Evolutionary conservation across 352 stramenopile genomes (phyloP).

Genomic region (Phytophthora gonapodyides): DNA sequence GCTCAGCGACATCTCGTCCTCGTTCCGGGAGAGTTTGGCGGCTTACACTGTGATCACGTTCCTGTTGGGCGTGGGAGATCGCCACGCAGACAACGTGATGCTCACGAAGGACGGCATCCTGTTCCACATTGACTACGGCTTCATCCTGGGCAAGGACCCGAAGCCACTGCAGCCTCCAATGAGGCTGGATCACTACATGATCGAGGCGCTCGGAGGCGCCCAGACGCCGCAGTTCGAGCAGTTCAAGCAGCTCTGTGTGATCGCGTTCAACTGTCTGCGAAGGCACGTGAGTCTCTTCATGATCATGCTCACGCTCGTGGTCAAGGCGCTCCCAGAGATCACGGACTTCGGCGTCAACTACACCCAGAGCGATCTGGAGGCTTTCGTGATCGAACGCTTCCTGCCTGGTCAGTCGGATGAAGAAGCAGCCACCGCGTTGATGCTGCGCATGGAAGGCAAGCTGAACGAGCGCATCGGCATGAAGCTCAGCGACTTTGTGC

Average conservation of each 20-base stretch:
- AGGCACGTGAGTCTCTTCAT: slow-evolving; percentile 87
- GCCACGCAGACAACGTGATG: slow-evolving; percentile 99
- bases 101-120: slow-evolving; percentile 95
- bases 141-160: slow-evolving; percentile 98
- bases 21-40: slow-evolving; percentile 92
- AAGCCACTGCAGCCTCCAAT: slow-evolving; percentile 98
- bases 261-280: slow-evolving; percentile 87
- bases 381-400: slow-evolving; percentile 85
- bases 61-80: slow-evolving; percentile 98
- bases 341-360: slow-evolving; percentile 88
- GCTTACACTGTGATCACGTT: slow-evolving; percentile 99
- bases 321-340: slow-evolving; percentile 83
- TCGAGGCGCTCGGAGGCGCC: slow-evolving; percentile 80
- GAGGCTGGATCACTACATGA: slow-evolving; percentile 95
- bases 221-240: slow-evolving; percentile 82
- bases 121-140: slow-evolving; percentile 99
- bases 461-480: slow-evolving; percentile 86
- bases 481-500: slow-evolving; percentile 88
- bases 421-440: slow-evolving; percentile 77
- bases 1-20: slow-evolving; percentile 85
- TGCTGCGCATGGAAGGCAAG: slow-evolving; percentile 87
- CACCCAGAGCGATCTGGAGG: slow-evolving; percentile 82
- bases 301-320: slow-evolving; percentile 85
- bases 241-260: slow-evolving; percentile 88
- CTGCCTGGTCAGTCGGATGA: slow-evolving; percentile 82